Base-by-base conservation (phyloP, 345 rosid genomes). In the Acer negundo region DNA sequence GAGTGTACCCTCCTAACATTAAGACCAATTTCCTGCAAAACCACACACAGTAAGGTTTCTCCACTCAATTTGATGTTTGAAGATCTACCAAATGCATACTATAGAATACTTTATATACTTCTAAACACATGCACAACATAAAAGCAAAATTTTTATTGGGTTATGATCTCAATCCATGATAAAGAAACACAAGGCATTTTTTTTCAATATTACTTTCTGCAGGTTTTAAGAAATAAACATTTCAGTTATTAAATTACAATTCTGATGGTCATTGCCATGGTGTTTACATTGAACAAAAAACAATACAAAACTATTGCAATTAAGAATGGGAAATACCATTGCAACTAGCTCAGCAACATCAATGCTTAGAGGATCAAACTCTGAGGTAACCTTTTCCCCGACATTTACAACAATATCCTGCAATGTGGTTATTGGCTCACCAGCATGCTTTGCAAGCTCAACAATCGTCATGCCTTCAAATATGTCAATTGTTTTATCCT, bases 341-440 rank as follows among this genome's bases (percentile, higher is more conserved):
- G 86, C 91, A 83, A 91, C 86, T 62, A 94, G 92, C 87, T 96
- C 98, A 2, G 91, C 92, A 19, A 91, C 88, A 81, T 96, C 97
- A 16, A 91, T 81, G 87, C 92, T 89, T 73, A 94, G 86, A 17
- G 93, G 86, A 62, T 91, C 92, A 79, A 92, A 94, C 80, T 94
- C 98, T 51, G 93, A 92, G 63, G 67, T 86, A 74, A 86, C 77
- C 79, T 83, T 89, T 88, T 94, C 97, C 77, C 99, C 98, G 44
- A 94, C 92, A 78, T 88, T 89, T 62, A 82, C 79, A 53, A 96
- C 93, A 85, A 96, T 85, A 83, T 89, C 87, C 86, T 85, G 93
- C 75, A 91, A 78, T 65, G 86, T 78, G 72, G 86, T 76, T 62
- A 87, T 67, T 70, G 83, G 81, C 78, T 82, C 90, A 75, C 93